Conservation (phyloP, 1,284 basidiomycete species). For the Anthracocystis walkeri region DNA sequence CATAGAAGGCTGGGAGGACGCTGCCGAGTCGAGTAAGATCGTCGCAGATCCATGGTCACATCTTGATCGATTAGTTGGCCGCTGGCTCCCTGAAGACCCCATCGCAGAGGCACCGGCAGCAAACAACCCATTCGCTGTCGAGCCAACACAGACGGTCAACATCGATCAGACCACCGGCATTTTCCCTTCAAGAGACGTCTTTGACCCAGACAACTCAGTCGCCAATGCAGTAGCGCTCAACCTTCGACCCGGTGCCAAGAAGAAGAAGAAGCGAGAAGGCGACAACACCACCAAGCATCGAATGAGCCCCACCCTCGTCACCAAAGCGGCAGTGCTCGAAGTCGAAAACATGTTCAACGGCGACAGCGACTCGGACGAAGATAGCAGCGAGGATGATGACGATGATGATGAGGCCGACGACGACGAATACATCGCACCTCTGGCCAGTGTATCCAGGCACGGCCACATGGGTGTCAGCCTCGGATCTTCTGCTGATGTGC, state of each 20-base stretch:
- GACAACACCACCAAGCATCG: conserved; percentile 33
- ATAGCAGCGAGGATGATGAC: conserved; percentile 47
- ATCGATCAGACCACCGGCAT: conserved; percentile 41
- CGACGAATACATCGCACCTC: conserved; percentile 33
- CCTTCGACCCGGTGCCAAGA: conserved; percentile 41
- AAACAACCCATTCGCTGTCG: conserved; percentile 6
- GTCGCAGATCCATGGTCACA: conserved; percentile 57
- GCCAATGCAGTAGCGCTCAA: conserved; percentile 52
- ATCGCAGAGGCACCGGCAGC: not conserved
- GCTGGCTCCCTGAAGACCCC: conserved; percentile 53
- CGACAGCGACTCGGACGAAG: conserved; percentile 46
- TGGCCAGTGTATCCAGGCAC: conserved; percentile 23
- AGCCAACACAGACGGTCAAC: conserved; percentile 35
- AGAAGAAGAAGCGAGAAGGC: conserved; percentile 50
- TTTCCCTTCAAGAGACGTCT: conserved; percentile 43
- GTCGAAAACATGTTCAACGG: conserved; percentile 68
- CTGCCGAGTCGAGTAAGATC: conserved; percentile 10
- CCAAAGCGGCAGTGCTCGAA: conserved; percentile 61
- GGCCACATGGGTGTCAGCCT: conserved; percentile 25
- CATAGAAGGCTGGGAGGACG: conserved; percentile 35
- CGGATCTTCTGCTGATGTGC: conserved; percentile 44
- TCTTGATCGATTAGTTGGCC: conserved; percentile 55
- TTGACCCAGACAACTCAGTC: conserved; percentile 51
- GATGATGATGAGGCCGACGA: conserved; percentile 44
- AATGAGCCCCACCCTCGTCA: conserved; percentile 61